These are phyloP conservation scores for Candida khao-thaluensis DNA, from an alignment of 805 yeast genomes.

Conservation along the genomic window DNA sequence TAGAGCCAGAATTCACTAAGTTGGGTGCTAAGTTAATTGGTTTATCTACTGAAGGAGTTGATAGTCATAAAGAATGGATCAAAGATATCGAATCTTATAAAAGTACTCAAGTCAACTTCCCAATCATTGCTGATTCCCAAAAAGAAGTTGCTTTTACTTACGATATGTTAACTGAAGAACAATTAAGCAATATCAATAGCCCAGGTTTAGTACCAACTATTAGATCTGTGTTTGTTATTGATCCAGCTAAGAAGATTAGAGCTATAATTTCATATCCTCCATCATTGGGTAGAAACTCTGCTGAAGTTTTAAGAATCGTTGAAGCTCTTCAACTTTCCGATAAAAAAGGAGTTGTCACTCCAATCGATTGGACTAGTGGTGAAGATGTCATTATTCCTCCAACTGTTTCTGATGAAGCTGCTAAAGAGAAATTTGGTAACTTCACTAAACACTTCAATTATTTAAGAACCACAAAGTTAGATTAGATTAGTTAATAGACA, in stretches of 20 bases:
- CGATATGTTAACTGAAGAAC: constrained; percentile 70
- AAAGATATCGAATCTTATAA: constrained; percentile 55
- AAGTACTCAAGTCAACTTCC: constrained; percentile 52
- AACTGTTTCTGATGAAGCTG: constrained; percentile 57
- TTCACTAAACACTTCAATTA: constrained; percentile 87
- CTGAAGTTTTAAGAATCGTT: constrained; percentile 67
- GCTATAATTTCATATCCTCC: constrained; percentile 69
- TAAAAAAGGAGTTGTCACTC: constrained; percentile 61
- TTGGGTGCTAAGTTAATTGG: constrained; percentile 69
- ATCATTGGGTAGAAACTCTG: constrained; percentile 73
- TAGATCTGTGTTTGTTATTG: constrained; percentile 70
- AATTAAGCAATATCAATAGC: constrained; percentile 57
- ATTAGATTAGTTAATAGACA: constrained; percentile 17
- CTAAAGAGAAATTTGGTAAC: constrained; percentile 75
- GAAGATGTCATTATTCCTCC: constrained; percentile 75
- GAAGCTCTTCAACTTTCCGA: constrained; percentile 70
- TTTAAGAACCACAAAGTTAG: constrained; percentile 62
- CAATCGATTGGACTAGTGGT: constrained; percentile 72
- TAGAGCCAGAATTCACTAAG: constrained; percentile 66
- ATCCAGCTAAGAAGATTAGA: constrained; percentile 63
- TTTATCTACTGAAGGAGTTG: constrained; percentile 61
- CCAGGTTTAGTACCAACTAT: constrained; percentile 62
- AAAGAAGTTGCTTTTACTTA: constrained; percentile 60
- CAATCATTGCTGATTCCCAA: constrained; percentile 65
- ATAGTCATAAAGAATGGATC: constrained; percentile 66